Conservation (phyloP, 1,284 basidiomycete species). For the Cryptococcus hybrid region DNA sequence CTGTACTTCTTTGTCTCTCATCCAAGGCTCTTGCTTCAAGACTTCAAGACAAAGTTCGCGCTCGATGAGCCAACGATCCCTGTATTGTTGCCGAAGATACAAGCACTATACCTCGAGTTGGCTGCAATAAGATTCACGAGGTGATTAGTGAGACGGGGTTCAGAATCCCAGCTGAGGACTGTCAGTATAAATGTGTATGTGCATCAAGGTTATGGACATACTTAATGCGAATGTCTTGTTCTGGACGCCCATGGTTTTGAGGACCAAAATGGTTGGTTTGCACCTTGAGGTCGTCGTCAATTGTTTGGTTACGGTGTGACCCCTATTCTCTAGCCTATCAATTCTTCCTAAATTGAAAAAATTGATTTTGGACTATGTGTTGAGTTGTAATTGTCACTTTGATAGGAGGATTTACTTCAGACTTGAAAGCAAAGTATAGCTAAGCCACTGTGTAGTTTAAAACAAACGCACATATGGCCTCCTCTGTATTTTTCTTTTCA, state of each 20-base stretch:
- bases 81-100: not conserved
- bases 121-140: not conserved
- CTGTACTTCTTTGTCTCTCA: constrained; percentile 6
- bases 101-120: not conserved
- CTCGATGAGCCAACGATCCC: constrained; percentile 2
- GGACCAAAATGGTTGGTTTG: too few species aligned
- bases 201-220: not conserved
- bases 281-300: too few species aligned
- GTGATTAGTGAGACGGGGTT: not conserved
- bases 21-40: constrained; percentile 5
- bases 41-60: constrained; percentile 2
- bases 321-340: too few species aligned
- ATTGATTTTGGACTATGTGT: too few species aligned
- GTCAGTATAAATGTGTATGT: not conserved
- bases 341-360: too few species aligned
- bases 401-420: too few species aligned
- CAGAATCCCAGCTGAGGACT: not conserved
- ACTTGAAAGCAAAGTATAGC: too few species aligned
- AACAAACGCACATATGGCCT: too few species aligned
- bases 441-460: too few species aligned
- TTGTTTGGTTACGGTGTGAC: too few species aligned
- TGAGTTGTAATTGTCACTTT: too few species aligned
- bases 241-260: not conserved
- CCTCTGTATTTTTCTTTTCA: too few species aligned
- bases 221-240: constrained; percentile 2